Conservation (phyloP, 2,329 filamentous ascomycete genomes). For the Leptosphaerulina australis region DNA sequence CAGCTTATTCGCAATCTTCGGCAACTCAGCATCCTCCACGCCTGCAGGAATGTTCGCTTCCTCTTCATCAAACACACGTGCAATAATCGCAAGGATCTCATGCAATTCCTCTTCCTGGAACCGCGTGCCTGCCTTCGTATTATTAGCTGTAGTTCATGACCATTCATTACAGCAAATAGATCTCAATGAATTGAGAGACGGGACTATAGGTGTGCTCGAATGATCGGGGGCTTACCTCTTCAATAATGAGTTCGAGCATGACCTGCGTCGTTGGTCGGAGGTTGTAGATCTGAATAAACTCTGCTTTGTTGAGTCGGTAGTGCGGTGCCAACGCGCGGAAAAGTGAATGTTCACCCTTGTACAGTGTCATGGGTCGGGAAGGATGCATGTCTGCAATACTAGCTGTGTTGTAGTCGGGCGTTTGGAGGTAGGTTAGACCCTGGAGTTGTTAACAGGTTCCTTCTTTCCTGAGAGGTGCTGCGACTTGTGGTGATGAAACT, state of each 20-base stretch:
- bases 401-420: constrained; percentile 32
- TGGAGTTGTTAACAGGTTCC: constrained; percentile 12
- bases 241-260: constrained; percentile 44
- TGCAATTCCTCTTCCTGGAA: constrained; percentile 40
- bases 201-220: not conserved
- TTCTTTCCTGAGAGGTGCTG: not conserved
- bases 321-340: constrained; percentile 39
- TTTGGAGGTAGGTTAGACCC: constrained; percentile 58
- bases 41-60: constrained; percentile 37
- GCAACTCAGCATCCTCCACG: constrained; percentile 35
- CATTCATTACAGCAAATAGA: no score
- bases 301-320: constrained; percentile 45
- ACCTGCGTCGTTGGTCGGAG: constrained; percentile 39
- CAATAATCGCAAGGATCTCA: constrained; percentile 38
- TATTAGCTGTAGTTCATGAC: no score
- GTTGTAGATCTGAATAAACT: constrained; percentile 49
- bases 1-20: constrained; percentile 39
- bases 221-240: constrained; percentile 36
- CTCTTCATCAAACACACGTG: constrained; percentile 40
- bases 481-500: not conserved
- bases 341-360: constrained; percentile 41
- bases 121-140: constrained; percentile 31
- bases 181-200: no score
- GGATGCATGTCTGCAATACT: constrained; percentile 27
- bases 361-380: constrained; percentile 40